Conservation (phyloP, 116 monocot genomes). For the Iris pallida region DNA sequence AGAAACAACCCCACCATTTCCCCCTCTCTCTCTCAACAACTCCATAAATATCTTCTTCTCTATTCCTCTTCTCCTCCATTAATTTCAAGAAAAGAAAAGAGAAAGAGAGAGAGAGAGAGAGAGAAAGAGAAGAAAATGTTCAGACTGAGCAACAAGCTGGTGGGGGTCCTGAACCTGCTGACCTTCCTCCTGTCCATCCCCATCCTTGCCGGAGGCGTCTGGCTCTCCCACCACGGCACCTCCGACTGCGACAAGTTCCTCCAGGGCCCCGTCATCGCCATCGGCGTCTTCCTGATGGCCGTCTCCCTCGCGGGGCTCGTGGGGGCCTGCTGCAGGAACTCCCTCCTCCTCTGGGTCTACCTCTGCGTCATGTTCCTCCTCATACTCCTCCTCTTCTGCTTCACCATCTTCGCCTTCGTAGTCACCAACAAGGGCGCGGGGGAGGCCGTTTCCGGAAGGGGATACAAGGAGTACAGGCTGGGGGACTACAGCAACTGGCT, state of each 20-base stretch:
- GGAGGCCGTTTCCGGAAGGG: slow-evolving; percentile 59
- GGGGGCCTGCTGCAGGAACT: slow-evolving; percentile 71
- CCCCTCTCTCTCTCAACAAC: too few relatives aligned
- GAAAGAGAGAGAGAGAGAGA: too few relatives aligned
- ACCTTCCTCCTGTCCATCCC: slow-evolving; percentile 75
- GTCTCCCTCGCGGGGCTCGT: slow-evolving; percentile 83
- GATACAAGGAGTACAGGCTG: slow-evolving; percentile 82
- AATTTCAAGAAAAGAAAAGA: too few relatives aligned
- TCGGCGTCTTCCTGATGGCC: slow-evolving; percentile 65
- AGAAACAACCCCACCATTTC: too few relatives aligned
- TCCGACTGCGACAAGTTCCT: slow-evolving; percentile 89
- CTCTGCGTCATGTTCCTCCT: slow-evolving; percentile 90
- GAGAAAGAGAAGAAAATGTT: slow-evolving; percentile 20
- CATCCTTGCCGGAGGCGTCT: slow-evolving; percentile 67
- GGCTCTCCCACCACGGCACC: slow-evolving; percentile 42
- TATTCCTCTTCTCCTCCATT: too few relatives aligned
- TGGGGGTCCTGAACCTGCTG: slow-evolving; percentile 68
- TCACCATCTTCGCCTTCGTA: slow-evolving; percentile 85
- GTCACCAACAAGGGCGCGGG: slow-evolving; percentile 96
- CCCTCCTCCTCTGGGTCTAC: slow-evolving; percentile 81
- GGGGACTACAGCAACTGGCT: slow-evolving; percentile 92
- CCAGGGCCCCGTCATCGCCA: slow-evolving; percentile 55
- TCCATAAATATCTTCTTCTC: too few relatives aligned
- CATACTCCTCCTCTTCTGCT: slow-evolving; percentile 68
- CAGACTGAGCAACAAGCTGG: slow-evolving; percentile 74